Base-by-base conservation (phyloP, 1,284 basidiomycete species). In the Cryptococcus sp. region DNA sequence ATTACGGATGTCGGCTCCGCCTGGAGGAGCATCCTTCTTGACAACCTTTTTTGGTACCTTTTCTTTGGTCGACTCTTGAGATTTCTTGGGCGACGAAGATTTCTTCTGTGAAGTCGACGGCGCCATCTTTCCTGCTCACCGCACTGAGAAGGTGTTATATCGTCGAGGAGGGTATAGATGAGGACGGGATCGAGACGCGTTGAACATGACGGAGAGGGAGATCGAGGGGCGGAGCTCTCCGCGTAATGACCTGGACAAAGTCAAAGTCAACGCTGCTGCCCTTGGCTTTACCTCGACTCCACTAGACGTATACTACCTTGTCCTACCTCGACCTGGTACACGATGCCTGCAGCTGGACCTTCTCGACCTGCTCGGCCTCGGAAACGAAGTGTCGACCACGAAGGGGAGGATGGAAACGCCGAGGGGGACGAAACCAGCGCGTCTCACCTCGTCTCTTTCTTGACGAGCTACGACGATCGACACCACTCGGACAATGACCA, bases 371-470 rank as follows among this genome's bases (percentile, higher is more conserved):
- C 16, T 16, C 23, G 36, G 4, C 2, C 45, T 31, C n/a, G 37
- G 19, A 37, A 40, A 45, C 3, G 16, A 6, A n/a, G 7, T 19
- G 10, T 11, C 25, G 23, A 33, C 9, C 28, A 23, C 10, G 23
- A 10, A 4, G 9, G 26, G 12, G 38, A 37, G 3, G 1, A 35
- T 14, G 42, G 48, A 18, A 48, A 47, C 5, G 47, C 43, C n/a
- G 44, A 46, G 28, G 49, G 44, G 16, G 48, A 40, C 26, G 37
- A 48, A 32, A 25, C 42, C 4, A 48, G 48, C 33, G 58, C 62
- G 9, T 63, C 63, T 1, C 69, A 71, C 51, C 58, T 71, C 10
- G 59, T 71, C 32, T 71, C 69, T 14, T 71, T 71, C 53, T 54
- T 71, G 3, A 69, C 63, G 5, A 59, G 62, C 9, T 71, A 69